Base-by-base conservation (phyloP, 805 yeast genomes). In the Hanseniaspora lachancei region DNA sequence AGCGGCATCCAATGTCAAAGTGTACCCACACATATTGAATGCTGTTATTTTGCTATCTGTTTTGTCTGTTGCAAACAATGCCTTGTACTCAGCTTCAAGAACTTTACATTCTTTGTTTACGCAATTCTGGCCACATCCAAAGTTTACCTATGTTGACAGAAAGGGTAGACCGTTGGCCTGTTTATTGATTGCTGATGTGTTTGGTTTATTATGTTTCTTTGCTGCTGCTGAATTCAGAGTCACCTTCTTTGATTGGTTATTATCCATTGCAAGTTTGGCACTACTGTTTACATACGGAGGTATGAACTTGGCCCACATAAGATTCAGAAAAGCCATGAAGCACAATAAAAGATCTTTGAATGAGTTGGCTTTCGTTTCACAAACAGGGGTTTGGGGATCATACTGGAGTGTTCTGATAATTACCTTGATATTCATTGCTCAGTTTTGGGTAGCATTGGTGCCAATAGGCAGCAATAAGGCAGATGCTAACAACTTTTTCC, bases 11-110 rank as follows among this genome's bases (percentile, higher is more conserved):
- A 82, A 84, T 61, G 79, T 84, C 60, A 71, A 70, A 49, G 84
- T 79, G 43, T 74, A 83, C 49, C 89, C 89, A 52, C 79, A 82
- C 53, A 77, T 84, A 59, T 82, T 84, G 72, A 84, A 84, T 65
- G 86, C 80, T 21, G 87, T 84, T 44, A 82, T 84, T 61, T 72
- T 84, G 70, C 68, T 84, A 57, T 81, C 89, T 3, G 87, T 84
- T 29, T 68, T 82, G 55, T 83, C 89, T 8, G 89, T 84, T 54
- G 89, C 88, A 61, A 84, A 84, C 72, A 79, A 88, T 24, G 79
- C 89, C 1, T 78, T 83, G 43, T 84, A 76, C 65, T 86, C 83
- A n/a, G 77, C 82, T 58, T 82, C 89, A 50, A 77, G 91, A 74
- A 74, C 87, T 10, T 64, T 84, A 54, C 80, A 82, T 2, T 77